A percentile compares a stretch with the other conserved stretches of the same genome.
Evolutionary conservation across 1,284 basidiomycete species (phyloP).

Genomic region (Ustilago shanxiensis): DNA sequence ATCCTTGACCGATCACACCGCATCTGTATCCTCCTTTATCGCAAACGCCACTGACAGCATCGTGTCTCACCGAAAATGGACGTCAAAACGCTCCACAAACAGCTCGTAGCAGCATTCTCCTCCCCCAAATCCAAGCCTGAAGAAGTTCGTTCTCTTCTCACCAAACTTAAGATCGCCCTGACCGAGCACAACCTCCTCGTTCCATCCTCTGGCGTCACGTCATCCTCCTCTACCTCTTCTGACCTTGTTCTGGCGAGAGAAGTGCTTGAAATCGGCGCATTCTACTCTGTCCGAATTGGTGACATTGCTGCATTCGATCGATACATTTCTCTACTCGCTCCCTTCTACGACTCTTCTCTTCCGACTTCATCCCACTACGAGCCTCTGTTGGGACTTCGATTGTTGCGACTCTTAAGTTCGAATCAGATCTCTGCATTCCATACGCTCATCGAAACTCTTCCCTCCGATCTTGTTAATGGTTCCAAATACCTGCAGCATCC

Average conservation of each 20-base stretch:
- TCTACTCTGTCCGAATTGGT: slow-evolving; percentile 87
- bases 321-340: slow-evolving; percentile 91
- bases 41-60: no score
- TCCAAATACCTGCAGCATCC: slow-evolving; percentile 66
- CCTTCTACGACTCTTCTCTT: slow-evolving; percentile 83
- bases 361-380: slow-evolving; percentile 87
- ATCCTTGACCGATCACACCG: no score
- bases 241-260: slow-evolving; percentile 76
- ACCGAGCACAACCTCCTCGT: slow-evolving; percentile 81
- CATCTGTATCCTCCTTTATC: no score
- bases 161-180: slow-evolving; percentile 77
- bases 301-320: slow-evolving; percentile 93
- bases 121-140: slow-evolving; percentile 25
- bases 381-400: slow-evolving; percentile 89
- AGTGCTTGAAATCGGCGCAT: slow-evolving; percentile 93
- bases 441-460: slow-evolving; percentile 95
- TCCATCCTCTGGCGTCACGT: slow-evolving; percentile 70
- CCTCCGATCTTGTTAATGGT: slow-evolving; percentile 53
- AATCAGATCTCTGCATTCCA: slow-evolving; percentile 98
- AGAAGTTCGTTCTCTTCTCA: slow-evolving; percentile 48
- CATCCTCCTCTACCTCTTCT: slow-evolving; percentile 56
- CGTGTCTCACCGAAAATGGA: no score
- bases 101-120: slow-evolving; percentile 35
- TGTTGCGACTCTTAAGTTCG: slow-evolving; percentile 92
- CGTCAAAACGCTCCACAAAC: slow-evolving; percentile 30